phyloP scores from a whole-genome alignment of 495 filamentous ascomycete species.

The Penicilliopsis zonata region DNA sequence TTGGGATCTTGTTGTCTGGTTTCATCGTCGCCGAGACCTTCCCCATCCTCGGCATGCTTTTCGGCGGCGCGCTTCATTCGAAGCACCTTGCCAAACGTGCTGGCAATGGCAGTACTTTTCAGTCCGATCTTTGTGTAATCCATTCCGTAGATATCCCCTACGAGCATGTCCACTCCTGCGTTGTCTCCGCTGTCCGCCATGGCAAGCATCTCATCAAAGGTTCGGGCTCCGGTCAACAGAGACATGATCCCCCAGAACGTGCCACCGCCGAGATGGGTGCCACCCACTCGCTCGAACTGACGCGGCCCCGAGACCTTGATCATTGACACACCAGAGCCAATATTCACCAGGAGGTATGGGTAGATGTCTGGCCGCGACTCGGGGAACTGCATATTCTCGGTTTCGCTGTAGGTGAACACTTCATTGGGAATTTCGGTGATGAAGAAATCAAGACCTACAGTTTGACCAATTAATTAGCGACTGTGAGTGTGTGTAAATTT shows the following conservation, averaged over 20 bases:
- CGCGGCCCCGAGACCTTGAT: constrained; percentile 89
- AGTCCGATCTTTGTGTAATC: constrained; percentile 92
- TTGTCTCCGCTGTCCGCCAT: constrained; percentile 95
- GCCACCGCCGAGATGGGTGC: constrained; percentile 87
- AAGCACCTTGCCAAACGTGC: constrained; percentile 93
- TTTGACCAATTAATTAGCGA: background rate
- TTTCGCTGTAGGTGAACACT: constrained; percentile 92
- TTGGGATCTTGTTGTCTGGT: constrained; percentile 9
- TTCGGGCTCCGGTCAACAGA: constrained; percentile 76
- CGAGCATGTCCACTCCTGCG: constrained; percentile 85
- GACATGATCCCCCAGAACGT: constrained; percentile 93
- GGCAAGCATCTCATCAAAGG: constrained; percentile 89
- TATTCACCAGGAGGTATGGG: constrained; percentile 95
- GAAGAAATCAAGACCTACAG: constrained; percentile 85
- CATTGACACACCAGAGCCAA: constrained; percentile 97
- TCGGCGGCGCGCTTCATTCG: constrained; percentile 70
- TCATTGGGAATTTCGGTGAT: constrained; percentile 94
- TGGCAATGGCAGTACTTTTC: constrained; percentile 87
- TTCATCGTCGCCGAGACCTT: constrained; percentile 44
- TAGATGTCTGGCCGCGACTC: constrained; percentile 66
- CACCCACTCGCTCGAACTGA: constrained; percentile 79
- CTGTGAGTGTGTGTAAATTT: background rate
- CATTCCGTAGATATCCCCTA: constrained; percentile 95
- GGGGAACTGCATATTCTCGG: constrained; percentile 76
- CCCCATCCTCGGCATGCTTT: constrained; percentile 63